These are phyloP conservation scores for Hanseniaspora sp. DNA, from an alignment of 1,139 yeast genomes.

Conservation along the genomic window DNA sequence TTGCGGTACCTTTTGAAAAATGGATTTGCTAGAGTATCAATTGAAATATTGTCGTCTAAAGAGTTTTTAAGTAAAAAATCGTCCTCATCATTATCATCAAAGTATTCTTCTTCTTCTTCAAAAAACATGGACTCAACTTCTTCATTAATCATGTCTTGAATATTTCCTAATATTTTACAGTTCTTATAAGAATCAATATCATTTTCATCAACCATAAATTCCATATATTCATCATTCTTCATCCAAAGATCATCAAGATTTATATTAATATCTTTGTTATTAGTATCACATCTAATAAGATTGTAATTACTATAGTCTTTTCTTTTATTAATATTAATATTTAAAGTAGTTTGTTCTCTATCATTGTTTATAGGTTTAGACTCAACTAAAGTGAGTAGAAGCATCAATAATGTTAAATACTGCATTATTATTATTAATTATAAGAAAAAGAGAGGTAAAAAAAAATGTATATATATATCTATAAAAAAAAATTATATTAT, in stretches of 20 bases:
- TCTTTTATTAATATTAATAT: background rate
- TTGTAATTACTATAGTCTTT: slow-evolving; percentile 28
- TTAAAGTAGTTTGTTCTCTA: background rate
- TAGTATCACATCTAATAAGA: slow-evolving; percentile 40
- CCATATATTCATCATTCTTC: slow-evolving; percentile 31
- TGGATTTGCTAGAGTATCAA: slow-evolving; percentile 28
- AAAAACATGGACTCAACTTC: slow-evolving; percentile 17
- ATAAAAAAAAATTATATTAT: no score
- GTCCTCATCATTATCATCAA: slow-evolving; percentile 54
- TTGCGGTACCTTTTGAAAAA: slow-evolving; percentile 67
- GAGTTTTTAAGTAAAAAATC: no score
- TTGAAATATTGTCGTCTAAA: slow-evolving; percentile 17
- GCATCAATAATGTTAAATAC: background rate
- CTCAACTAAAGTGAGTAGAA: background rate
- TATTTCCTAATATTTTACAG: slow-evolving; percentile 37
- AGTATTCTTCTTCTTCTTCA: slow-evolving; percentile 19
- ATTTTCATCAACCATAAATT: slow-evolving; percentile 30
- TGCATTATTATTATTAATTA: background rate
- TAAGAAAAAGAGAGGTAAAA: no score
- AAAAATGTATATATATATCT: no score
- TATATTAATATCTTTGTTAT: background rate
- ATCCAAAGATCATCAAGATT: slow-evolving; percentile 28
- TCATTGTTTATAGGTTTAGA: background rate
- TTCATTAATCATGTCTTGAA: slow-evolving; percentile 46
- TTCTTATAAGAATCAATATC: slow-evolving; percentile 21